Evolutionary conservation across 2,329 filamentous ascomycete genomes (phyloP).

Genomic region (Diaporthe citrichinensis): DNA sequence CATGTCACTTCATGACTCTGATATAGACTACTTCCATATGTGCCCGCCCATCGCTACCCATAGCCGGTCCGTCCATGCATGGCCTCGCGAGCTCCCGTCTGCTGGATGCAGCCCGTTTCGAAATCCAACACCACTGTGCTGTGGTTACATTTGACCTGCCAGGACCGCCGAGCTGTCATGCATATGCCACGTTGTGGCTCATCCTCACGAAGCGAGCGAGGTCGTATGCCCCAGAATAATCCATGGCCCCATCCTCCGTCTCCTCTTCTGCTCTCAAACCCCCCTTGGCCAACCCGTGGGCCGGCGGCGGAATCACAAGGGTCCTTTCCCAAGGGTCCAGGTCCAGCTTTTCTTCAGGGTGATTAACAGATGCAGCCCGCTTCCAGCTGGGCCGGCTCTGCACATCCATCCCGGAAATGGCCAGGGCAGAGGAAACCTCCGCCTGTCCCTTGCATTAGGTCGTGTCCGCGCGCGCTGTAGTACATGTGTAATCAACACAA

Average conservation of each 20-base stretch:
- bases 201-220: constrained; percentile 18
- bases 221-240: constrained; percentile 16
- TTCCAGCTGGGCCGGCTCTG: constrained; percentile 19
- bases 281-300: constrained; percentile 1
- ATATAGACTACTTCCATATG: neutral
- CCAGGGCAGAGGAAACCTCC: constrained; percentile 27
- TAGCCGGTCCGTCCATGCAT: neutral
- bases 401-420: constrained; percentile 38
- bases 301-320: constrained; percentile 15
- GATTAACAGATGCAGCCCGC: constrained; percentile 37
- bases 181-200: constrained; percentile 10
- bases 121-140: constrained; percentile 1
- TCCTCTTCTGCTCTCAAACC: neutral
- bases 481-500: constrained; percentile 26
- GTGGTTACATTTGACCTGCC: constrained; percentile 20
- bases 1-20: constrained; percentile 26
- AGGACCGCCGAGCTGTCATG: neutral
- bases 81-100: neutral
- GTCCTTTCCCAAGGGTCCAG: constrained; percentile 14
- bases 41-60: neutral
- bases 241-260: constrained; percentile 27
- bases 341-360: neutral
- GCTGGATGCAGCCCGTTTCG: constrained; percentile 1
- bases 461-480: constrained; percentile 31
- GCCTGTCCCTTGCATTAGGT: constrained; percentile 41